phyloP scores from a whole-genome alignment of 768 basidiomycete species.

The Lentinula raphanica region DNA sequence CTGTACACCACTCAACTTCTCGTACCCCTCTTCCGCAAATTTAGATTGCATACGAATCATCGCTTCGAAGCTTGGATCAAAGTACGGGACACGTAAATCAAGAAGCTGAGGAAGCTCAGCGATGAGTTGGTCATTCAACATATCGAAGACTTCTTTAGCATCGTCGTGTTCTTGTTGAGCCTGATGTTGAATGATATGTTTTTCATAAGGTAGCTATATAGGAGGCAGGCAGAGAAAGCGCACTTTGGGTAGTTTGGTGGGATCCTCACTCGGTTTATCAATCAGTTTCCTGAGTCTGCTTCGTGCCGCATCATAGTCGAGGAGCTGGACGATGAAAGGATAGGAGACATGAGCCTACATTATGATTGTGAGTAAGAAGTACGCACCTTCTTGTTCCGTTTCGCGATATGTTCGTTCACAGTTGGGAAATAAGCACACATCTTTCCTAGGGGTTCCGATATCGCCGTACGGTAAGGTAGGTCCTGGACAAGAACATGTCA shows the following conservation, averaged over 20 bases:
- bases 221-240: conserved; percentile 14
- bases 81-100: conserved; percentile 94
- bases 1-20: conserved; percentile 93
- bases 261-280: conserved; percentile 91
- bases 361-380: not conserved
- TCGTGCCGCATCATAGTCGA: conserved; percentile 93
- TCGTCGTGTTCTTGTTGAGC: conserved; percentile 97
- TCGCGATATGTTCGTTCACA: conserved; percentile 88
- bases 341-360: no score
- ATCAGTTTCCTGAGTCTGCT: conserved; percentile 84
- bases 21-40: conserved; percentile 97
- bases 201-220: not conserved
- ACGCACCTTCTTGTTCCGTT: conserved; percentile 91
- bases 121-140: conserved; percentile 90
- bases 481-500: conserved; percentile 75
- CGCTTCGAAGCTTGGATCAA: conserved; percentile 97
- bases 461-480: conserved; percentile 87
- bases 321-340: conserved; percentile 53
- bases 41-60: conserved; percentile 98
- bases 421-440: conserved; percentile 94
- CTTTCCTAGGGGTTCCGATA: conserved; percentile 93
- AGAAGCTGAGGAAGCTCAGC: conserved; percentile 86
- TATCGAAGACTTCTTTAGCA: conserved; percentile 87
- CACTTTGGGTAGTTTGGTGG: conserved; percentile 84
- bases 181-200: conserved; percentile 30